Percentiles rank a stretch among this genome's conserved stretches.
Evolutionary conservation across 148 eudicot species (phyloP).

Genomic region (Vaccinium macrocarpon): DNA sequence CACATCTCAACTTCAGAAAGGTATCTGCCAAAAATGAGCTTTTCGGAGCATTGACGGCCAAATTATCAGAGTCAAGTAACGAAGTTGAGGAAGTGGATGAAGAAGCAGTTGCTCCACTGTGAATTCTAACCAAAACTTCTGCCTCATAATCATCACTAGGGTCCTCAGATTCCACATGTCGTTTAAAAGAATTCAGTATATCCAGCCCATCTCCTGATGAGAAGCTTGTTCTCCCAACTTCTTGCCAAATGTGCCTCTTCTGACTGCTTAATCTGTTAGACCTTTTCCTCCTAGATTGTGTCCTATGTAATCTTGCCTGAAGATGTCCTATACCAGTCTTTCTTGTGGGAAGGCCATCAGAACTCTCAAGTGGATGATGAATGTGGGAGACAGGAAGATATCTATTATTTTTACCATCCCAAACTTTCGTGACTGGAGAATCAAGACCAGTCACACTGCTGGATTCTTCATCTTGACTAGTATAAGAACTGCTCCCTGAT

Average conservation of each 20-base stretch:
- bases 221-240: conserved; percentile 81
- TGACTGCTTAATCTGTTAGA: conserved; percentile 49
- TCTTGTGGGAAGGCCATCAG: conserved; percentile 49
- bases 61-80: conserved; percentile 41
- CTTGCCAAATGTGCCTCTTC: conserved; percentile 64
- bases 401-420: conserved; percentile 85
- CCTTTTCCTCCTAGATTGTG: conserved; percentile 54
- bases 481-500: conserved; percentile 54
- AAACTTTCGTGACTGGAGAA: conserved; percentile 80
- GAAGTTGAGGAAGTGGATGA: conserved; percentile 58
- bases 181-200: conserved; percentile 50
- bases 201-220: conserved; percentile 74
- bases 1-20: conserved; percentile 87
- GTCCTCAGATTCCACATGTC: conserved; percentile 51
- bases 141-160: conserved; percentile 81
- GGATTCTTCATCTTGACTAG: conserved; percentile 70
- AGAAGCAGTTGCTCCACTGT: conserved; percentile 69
- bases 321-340: conserved; percentile 40
- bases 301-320: conserved; percentile 38
- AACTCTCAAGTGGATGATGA: conserved; percentile 89
- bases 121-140: conserved; percentile 58
- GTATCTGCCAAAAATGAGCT: conserved; percentile 53
- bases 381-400: conserved; percentile 53
- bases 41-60: conserved; percentile 45
- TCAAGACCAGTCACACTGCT: conserved; percentile 69